A percentile compares a stretch with the other conserved stretches of the same genome.
These are phyloP conservation scores for Aspergillus ostianus DNA, from an alignment of 495 filamentous ascomycete species.

Conservation along the genomic window DNA sequence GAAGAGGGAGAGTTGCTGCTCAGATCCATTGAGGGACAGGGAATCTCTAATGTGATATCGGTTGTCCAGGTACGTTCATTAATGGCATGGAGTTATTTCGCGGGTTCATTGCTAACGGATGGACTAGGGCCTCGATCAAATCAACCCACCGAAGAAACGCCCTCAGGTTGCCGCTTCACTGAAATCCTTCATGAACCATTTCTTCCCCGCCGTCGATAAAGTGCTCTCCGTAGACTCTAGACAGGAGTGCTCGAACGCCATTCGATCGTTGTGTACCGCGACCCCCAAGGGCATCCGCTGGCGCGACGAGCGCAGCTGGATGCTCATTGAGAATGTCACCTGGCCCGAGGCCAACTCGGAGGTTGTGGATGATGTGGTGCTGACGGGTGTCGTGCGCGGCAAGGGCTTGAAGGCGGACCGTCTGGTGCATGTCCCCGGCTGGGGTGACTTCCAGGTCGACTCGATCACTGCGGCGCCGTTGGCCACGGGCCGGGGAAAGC, in stretches of 20 bases:
- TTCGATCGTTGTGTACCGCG: conserved; percentile 84
- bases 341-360: conserved; percentile 56
- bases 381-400: conserved; percentile 88
- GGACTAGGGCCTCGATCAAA: conserved; percentile 58
- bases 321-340: conserved; percentile 79
- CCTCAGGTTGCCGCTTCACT: conserved; percentile 74
- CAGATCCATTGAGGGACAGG: conserved; percentile 85
- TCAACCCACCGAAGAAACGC: conserved; percentile 76
- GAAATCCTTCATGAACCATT: conserved; percentile 87
- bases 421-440: conserved; percentile 86
- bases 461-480: conserved; percentile 75
- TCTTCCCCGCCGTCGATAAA: conserved; percentile 86
- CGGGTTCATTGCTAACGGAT: not conserved
- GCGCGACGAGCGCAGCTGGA: conserved; percentile 93
- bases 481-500: conserved; percentile 49
- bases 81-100: not conserved
- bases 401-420: conserved; percentile 85
- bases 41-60: conserved; percentile 80
- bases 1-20: conserved; percentile 77
- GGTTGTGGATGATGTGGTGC: conserved; percentile 54
- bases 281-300: conserved; percentile 89
- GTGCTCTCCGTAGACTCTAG: conserved; percentile 79
- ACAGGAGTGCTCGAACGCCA: conserved; percentile 85
- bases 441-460: conserved; percentile 92
- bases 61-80: conserved; percentile 59